Percentiles rank a stretch among this genome's conserved stretches.
phyloP scores from a whole-genome alignment of 2,329 filamentous ascomycete species.

The Xylaria sp. region DNA sequence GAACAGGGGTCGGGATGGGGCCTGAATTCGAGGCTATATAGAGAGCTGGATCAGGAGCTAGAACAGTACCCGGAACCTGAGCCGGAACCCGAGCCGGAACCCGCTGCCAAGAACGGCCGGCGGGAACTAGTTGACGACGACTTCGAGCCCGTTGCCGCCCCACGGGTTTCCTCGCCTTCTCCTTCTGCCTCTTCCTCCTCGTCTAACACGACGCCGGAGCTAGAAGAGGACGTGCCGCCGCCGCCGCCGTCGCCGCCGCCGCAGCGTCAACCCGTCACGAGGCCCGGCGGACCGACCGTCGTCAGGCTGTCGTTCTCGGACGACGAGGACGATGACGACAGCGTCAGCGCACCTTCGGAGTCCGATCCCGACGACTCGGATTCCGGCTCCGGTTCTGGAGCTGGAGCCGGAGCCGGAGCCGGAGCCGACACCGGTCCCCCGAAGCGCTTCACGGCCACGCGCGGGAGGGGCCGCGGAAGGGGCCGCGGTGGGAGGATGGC shows the following conservation, averaged over 20 bases:
- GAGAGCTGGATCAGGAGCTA: not conserved
- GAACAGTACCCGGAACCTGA: too few relatives aligned
- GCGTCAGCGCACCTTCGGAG: not conserved
- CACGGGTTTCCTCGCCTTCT: not conserved
- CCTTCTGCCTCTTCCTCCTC: slow-evolving; percentile 17
- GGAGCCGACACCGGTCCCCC: slow-evolving; percentile 6
- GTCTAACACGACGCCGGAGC: slow-evolving; percentile 19
- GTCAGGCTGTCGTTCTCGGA: slow-evolving; percentile 26
- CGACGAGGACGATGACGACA: slow-evolving; percentile 24
- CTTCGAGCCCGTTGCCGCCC: slow-evolving; percentile 21
- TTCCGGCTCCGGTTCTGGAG: not conserved
- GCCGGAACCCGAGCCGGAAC: too few relatives aligned
- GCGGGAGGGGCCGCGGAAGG: slow-evolving; percentile 40
- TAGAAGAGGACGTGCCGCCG: slow-evolving; percentile 2
- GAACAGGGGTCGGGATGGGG: not conserved
- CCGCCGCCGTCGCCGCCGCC: not conserved
- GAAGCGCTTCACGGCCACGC: slow-evolving; percentile 41
- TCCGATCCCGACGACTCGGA: too few relatives aligned
- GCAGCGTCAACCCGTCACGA: slow-evolving; percentile 10
- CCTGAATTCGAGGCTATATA: too few relatives aligned
- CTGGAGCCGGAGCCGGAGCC: too few relatives aligned
- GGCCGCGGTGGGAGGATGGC: slow-evolving; percentile 16
- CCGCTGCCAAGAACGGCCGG: slow-evolving; percentile 22
- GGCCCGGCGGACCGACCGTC: slow-evolving; percentile 26
- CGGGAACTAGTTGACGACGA: slow-evolving; percentile 30